Conservation (phyloP, 768 basidiomycete species). For the Pisolithus sp. region DNA sequence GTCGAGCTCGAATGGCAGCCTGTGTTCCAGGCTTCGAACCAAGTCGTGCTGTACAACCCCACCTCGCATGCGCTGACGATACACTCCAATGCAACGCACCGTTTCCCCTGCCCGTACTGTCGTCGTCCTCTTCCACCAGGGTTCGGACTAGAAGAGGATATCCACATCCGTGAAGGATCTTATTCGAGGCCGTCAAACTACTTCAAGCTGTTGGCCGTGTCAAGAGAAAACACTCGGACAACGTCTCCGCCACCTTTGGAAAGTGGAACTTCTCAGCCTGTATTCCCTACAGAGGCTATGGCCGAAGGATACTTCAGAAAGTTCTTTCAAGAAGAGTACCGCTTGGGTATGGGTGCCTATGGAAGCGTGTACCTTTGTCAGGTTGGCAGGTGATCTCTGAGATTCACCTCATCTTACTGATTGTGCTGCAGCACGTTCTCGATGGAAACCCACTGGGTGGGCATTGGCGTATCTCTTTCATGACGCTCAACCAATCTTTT, state of each 20-base stretch:
- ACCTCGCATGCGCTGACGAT: conserved; percentile 79
- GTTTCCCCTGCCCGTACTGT: conserved; percentile 65
- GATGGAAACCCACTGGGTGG: conserved; percentile 80
- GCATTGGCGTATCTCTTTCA: conserved; percentile 3
- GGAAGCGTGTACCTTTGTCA: conserved; percentile 87
- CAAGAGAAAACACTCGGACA: conserved; percentile 58
- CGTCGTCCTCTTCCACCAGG: conserved; percentile 50
- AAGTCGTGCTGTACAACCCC: conserved; percentile 84
- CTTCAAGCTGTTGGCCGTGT: conserved; percentile 68
- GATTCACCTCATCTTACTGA: conserved; percentile 3
- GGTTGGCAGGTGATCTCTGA: conserved; percentile 33
- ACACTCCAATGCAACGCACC: conserved; percentile 26
- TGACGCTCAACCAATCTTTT: conserved; percentile 1
- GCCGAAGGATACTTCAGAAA: conserved; percentile 90
- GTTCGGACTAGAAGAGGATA: conserved; percentile 30
- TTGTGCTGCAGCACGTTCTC: conserved; percentile 58
- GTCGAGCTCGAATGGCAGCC: conserved; percentile 56
- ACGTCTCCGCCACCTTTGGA: conserved; percentile 39
- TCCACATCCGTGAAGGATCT: conserved; percentile 34
- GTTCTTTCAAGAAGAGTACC: conserved; percentile 86
- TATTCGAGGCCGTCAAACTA: conserved; percentile 66
- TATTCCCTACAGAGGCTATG: conserved; percentile 68
- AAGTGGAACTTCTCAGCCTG: conserved; percentile 11
- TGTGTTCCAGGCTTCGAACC: conserved; percentile 76
- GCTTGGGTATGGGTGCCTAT: conserved; percentile 92